Base-by-base conservation (phyloP, 1,284 basidiomycete genomes). In the Malassezia dermatis region DNA sequence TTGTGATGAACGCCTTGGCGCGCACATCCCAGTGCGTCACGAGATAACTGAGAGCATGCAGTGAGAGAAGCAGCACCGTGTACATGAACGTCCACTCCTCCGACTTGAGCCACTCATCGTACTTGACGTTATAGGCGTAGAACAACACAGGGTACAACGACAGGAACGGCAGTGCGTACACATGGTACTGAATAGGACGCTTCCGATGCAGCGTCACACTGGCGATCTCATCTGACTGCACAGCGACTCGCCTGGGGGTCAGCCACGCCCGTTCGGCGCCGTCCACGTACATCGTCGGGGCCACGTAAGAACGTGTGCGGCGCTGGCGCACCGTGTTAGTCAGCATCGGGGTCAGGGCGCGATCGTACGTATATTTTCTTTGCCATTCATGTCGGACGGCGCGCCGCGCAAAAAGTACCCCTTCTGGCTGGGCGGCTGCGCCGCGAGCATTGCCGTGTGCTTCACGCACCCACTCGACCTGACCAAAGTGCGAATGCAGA, bases 11-110 rank as follows among this genome's bases (percentile, higher is more conserved):
- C 28, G 89, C 86, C 60, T 83, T 82, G 46, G 88, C 84, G 32
- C 80, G 81, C 19, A 86, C 82, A 73, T 83, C 90, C 93, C 93
- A 99, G 62, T 83, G 83, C 0, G 93, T 98, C 39, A 86, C 79
- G 47, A 99, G 79, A 78, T 91, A 99, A 70, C 86, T 89, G 53
- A 99, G 81, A 1, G 89, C 89, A 76, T 99, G 94, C 2, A 85
- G 83, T 12, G 83, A 84, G 32, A 88, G 85, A 8, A 98, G 82
- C 11, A 83, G 78, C 17, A 93, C 86, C 64, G 86, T 90, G 48
- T 85, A 88, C 44, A 98, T 81, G 71, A 98, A 99, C 0, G 93
- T 91, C 72, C 75, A 76, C 55, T 76, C 75, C 53, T 76, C 74
- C 26, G 73, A 75, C 53, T 57, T 66, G 56, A 68, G 56, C 66